phyloP scores from a whole-genome alignment of 2,329 filamentous ascomycete species.

The Cercospora canescens region DNA sequence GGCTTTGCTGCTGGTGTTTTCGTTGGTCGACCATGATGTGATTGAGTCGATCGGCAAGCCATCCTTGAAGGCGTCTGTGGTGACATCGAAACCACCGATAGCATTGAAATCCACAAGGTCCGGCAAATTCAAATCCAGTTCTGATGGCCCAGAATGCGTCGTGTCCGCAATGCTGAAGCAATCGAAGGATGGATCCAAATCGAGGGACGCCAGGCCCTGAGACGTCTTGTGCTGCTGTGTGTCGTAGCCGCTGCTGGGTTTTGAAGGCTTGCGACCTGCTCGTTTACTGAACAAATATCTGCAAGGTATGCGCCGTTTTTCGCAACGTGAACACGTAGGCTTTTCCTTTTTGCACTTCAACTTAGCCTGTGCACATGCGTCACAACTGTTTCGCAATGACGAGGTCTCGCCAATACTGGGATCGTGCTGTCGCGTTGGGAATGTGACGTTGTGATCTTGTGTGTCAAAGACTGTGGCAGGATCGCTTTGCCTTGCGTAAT shows the following conservation, averaged over 20 bases:
- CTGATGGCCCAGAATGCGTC: not conserved
- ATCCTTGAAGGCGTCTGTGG: not conserved
- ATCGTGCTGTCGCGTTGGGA: not conserved
- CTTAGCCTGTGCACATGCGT: not conserved
- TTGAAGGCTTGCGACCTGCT: not conserved
- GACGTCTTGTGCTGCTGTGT: not conserved
- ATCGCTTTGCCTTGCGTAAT: not conserved
- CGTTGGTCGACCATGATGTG: not conserved
- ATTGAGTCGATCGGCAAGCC: not conserved
- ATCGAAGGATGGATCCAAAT: not conserved
- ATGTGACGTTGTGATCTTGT: not conserved
- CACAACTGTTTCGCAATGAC: not conserved
- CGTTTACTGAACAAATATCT: not conserved
- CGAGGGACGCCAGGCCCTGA: not conserved
- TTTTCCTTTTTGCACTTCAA: not conserved
- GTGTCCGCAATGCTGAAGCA: not conserved
- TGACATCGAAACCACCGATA: not conserved
- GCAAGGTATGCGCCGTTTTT: not conserved
- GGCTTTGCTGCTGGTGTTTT: not conserved
- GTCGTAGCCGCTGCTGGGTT: not conserved
- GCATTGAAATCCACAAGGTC: not conserved
- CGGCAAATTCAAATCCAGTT: not conserved
- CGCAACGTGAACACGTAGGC: not conserved
- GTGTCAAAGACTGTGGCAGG: not conserved
- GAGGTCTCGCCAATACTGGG: not conserved